Percentiles rank a stretch among this genome's conserved stretches.
Conservation (phyloP, 129 eudicot genomes). For the Rutidosis leptorrhynchoides region DNA sequence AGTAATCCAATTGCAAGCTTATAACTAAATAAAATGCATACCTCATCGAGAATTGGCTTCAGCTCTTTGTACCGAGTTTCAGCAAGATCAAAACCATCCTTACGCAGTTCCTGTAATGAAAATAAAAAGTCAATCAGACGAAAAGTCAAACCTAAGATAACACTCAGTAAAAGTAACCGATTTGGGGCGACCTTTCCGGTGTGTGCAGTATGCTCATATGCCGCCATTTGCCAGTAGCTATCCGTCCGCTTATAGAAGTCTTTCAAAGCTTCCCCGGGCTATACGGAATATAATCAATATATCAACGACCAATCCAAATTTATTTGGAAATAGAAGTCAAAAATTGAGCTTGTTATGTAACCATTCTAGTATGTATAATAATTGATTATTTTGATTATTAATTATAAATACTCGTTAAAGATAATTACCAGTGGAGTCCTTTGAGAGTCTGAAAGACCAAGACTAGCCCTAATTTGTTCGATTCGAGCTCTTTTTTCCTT, state of each 20-base stretch:
- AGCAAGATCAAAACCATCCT: constrained; percentile 99
- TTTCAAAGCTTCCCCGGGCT: constrained; percentile 93
- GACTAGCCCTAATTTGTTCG: constrained; percentile 96
- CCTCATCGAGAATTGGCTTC: constrained; percentile 98
- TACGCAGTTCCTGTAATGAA: constrained; percentile 75
- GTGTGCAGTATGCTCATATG: constrained; percentile 95
- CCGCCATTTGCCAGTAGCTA: constrained; percentile 99
- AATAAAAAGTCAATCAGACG: constrained; percentile 17
- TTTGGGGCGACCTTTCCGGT: constrained; percentile 75
- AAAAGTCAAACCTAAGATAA: constrained; percentile 15
- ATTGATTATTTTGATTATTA: background rate
- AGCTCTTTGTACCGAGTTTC: constrained; percentile 87
- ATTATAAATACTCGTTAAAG: background rate
- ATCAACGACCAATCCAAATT: background rate
- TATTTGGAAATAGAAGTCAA: constrained; percentile 7
- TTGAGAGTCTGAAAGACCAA: constrained; percentile 93
- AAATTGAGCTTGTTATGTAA: constrained; percentile 2
- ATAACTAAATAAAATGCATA: constrained; percentile 19
- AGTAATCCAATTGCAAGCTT: background rate
- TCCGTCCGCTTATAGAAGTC: constrained; percentile 95
- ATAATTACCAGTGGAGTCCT: constrained; percentile 82
- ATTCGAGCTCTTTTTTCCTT: constrained; percentile 88
- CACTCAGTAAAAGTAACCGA: constrained; percentile 2
- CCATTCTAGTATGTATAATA: background rate
- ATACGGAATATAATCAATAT: constrained; percentile 15